A percentile compares a stretch with the other conserved stretches of the same genome.
Evolutionary conservation across 2,329 filamentous ascomycete genomes (phyloP).

Genomic region (Cercospora janseana): DNA sequence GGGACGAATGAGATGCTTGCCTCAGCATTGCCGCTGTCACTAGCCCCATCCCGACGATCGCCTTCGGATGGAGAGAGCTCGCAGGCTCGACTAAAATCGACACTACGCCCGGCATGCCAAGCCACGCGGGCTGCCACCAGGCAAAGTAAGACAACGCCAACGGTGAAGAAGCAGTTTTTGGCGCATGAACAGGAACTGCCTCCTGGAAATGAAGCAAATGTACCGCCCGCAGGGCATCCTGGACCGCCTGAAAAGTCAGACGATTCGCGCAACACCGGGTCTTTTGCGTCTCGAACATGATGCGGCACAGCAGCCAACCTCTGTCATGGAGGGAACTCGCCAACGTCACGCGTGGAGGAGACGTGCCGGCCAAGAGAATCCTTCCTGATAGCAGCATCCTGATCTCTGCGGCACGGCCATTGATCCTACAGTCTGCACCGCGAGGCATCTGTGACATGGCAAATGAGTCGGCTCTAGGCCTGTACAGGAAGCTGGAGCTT

Average conservation of each 20-base stretch:
- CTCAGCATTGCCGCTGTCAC: not conserved
- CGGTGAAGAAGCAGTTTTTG: not conserved
- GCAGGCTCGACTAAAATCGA: conserved; percentile 1
- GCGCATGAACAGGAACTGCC: not conserved
- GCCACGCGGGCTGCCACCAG: not conserved
- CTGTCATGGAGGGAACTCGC: too few relatives aligned
- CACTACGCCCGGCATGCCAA: conserved; percentile 3
- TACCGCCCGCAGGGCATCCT: not conserved
- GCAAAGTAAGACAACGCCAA: not conserved
- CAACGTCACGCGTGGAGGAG: not conserved
- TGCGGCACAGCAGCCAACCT: too few relatives aligned
- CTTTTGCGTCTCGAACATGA: not conserved
- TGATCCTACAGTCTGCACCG: not conserved
- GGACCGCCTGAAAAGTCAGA: not conserved
- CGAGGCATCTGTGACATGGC: not conserved
- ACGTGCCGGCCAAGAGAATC: not conserved
- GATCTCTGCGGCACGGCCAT: not conserved
- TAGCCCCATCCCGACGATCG: conserved; percentile 7
- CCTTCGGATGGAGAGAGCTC: not conserved
- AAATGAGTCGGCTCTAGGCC: not conserved
- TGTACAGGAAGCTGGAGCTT: not conserved
- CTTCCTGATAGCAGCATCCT: not conserved
- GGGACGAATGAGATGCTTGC: not conserved
- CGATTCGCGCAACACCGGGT: not conserved
- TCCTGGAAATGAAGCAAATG: not conserved